Conservation (phyloP, 1,284 basidiomycete species). For the Phaffia rhodozyma region DNA sequence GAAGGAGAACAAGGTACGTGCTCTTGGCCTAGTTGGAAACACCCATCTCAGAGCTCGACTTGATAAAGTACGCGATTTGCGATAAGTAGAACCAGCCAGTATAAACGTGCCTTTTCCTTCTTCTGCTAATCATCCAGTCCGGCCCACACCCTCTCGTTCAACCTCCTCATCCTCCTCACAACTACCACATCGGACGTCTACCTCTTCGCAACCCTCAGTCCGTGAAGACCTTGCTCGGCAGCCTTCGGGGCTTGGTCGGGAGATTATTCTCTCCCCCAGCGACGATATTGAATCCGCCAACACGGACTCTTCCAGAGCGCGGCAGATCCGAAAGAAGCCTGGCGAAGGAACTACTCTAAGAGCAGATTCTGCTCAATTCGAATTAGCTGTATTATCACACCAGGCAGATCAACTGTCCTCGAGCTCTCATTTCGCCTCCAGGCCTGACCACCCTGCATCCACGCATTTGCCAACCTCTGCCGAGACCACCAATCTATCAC, state of each 20-base stretch:
- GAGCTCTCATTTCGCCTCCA: no score
- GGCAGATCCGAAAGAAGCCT: no score
- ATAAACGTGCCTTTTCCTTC: not conserved
- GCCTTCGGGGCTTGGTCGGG: no score
- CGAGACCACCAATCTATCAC: not conserved
- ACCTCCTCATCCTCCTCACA: not conserved
- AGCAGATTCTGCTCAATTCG: no score
- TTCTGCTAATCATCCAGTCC: not conserved
- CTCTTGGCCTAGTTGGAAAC: constrained; percentile 4
- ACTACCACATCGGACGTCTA: not conserved
- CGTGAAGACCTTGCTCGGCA: no score
- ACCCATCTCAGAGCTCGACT: constrained; percentile 1
- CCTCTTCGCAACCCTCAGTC: not conserved
- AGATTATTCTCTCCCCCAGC: not conserved
- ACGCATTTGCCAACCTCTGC: not conserved
- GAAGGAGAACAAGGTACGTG: constrained; percentile 3
- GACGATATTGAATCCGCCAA: no score
- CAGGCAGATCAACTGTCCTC: no score
- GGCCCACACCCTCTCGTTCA: not conserved
- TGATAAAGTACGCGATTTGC: not conserved
- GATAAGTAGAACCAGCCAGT: not conserved
- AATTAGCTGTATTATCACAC: no score
- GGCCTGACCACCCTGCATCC: not conserved
- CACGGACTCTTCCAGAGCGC: no score
- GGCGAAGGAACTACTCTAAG: no score